Evolutionary conservation across 495 filamentous ascomycete genomes (phyloP), one percentile per base, ranked within the genome.

Genomic region (Aspergillus saccharolyticus): DNA sequence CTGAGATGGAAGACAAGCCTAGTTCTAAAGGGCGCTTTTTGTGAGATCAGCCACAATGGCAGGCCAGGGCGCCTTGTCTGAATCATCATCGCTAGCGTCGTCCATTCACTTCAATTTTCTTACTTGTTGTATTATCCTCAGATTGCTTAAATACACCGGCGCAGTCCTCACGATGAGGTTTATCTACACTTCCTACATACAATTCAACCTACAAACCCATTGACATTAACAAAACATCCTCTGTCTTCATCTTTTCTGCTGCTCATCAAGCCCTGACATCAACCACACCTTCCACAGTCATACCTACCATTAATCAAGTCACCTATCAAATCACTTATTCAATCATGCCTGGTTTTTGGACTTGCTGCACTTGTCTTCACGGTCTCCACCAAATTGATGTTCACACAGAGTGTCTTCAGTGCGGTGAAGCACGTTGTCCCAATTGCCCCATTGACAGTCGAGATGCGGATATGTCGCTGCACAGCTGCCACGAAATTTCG

Each of bases 81-180:
- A 50, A 50, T 50, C 47, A 50, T 50, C 47, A 50, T 50, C 47
- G 47, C 22, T 50, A 50, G 47, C 25, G 46, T 16, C n/a, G n/a
- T 46, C 20, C 9, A 25, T 49, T 33, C 47, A 17, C 15, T 49
- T 16, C 28, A 1, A 28, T 6, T 49, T 16, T 49, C 10, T 49
- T 21, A 22, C 21, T 49, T 24, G 20, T 24, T 49, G 20, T 1
- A 14, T 5, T 12, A 24, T 24, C 24, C 46, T 49, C 12, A 20
- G 12, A 21, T 17, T 50, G 47, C 47, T 30, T 50, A 50, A 50
- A 50, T 50, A 50, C 28, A 28, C 4, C 25, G 47, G 17, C 47
- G 22, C 47, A 17, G 47, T 18, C 47, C 22, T 50, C 47, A 50
- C 1, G 15, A 30, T 50, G 47, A 24, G 10, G 4, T 39, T 39